phyloP scores from a whole-genome alignment of 2,329 filamentous ascomycete genomes.

The Phaeophleospora eucalypticola region DNA sequence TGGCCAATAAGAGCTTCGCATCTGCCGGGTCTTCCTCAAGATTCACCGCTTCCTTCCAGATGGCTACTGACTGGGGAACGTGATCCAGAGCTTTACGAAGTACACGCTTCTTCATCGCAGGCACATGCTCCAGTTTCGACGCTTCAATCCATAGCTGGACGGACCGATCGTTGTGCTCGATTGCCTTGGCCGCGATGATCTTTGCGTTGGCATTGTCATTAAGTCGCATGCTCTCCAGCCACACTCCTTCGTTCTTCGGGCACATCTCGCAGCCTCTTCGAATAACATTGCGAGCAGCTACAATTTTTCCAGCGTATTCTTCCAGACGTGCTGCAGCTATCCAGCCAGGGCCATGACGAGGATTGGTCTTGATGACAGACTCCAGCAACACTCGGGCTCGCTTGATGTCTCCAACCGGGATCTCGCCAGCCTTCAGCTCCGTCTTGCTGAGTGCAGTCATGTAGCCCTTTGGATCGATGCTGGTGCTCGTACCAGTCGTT shows the following conservation, averaged over 20 bases:
- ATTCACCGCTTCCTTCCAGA: conserved; percentile 99
- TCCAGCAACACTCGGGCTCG: conserved; percentile 88
- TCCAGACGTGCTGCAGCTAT: conserved; percentile 91
- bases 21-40: conserved; percentile 86
- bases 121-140: conserved; percentile 82
- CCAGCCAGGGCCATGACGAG: conserved; percentile 90
- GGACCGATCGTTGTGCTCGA: conserved; percentile 84
- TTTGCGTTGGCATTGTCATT: conserved; percentile 89
- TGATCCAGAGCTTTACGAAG: conserved; percentile 87
- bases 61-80: conserved; percentile 85
- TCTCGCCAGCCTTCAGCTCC: conserved; percentile 71
- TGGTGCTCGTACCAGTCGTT: conserved; percentile 78
- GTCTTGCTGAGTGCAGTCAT: conserved; percentile 85
- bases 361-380: conserved; percentile 95
- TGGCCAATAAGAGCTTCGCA: conserved; percentile 82
- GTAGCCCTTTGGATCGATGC: conserved; percentile 92
- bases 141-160: conserved; percentile 92
- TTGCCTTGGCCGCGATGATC: conserved; percentile 88
- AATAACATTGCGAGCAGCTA: conserved; percentile 83
- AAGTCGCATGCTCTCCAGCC: conserved; percentile 91
- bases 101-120: conserved; percentile 84
- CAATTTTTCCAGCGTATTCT: conserved; percentile 86
- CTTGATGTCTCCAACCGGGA: conserved; percentile 90
- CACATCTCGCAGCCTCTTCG: conserved; percentile 84
- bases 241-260: conserved; percentile 89